phyloP scores from a whole-genome alignment of 2,329 filamentous ascomycete genomes.

The Trichoderma afroharzianum region DNA sequence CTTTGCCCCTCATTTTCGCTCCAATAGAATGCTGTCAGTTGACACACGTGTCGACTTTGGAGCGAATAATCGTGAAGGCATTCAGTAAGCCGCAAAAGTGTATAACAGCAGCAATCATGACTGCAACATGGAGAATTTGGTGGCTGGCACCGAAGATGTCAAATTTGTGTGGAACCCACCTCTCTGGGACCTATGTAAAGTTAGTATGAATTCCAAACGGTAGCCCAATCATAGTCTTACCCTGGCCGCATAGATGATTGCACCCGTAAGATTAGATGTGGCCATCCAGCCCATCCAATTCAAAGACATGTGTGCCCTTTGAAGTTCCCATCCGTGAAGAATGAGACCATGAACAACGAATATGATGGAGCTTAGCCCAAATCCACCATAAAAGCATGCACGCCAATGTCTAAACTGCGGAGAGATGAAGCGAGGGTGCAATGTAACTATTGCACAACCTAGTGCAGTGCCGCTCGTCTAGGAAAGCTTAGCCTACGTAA shows the following conservation, averaged over 20 bases:
- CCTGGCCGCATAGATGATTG: neutral
- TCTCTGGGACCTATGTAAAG: neutral
- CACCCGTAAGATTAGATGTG: neutral
- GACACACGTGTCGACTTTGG: neutral
- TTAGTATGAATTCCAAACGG: neutral
- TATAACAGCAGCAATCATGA: neutral
- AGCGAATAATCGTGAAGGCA: neutral
- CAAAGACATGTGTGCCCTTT: neutral
- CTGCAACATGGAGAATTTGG: neutral
- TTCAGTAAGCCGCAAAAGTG: neutral
- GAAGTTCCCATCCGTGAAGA: neutral
- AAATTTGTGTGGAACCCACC: neutral
- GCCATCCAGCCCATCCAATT: neutral
- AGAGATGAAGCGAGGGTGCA: slow-evolving; percentile 18
- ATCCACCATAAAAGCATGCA: slow-evolving; percentile 20
- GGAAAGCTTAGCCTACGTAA: neutral
- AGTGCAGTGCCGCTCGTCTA: neutral
- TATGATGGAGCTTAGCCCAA: slow-evolving; percentile 20
- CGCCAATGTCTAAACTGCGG: slow-evolving; percentile 16
- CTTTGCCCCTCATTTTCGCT: too few relatives aligned
- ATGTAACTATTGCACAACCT: slow-evolving; percentile 6
- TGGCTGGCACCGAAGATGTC: neutral
- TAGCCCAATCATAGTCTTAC: neutral
- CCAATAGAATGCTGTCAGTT: neutral
- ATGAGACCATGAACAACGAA: slow-evolving; percentile 10